Percentiles rank a stretch among this genome's conserved stretches.
Conservation (phyloP, 768 basidiomycete species). For the Cystofilobasidium ferigula region DNA sequence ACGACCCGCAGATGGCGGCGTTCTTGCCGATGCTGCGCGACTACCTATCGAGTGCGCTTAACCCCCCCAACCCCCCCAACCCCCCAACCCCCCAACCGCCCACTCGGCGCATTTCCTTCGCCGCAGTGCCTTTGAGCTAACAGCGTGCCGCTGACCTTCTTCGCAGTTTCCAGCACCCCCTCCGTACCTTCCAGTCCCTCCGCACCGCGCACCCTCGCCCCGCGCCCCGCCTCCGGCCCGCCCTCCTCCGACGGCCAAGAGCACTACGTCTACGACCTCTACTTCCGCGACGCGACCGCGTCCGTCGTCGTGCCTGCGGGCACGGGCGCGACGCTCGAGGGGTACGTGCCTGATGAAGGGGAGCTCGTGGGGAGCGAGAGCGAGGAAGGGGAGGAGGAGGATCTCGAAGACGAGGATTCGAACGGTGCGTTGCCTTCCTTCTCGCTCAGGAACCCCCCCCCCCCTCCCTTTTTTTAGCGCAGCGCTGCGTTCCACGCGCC, state of each 20-base stretch:
- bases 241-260: neutral
- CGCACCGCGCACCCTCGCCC: neutral
- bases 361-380: constrained; percentile 10
- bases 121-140: no score
- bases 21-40: constrained; percentile 39
- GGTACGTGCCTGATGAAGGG: constrained; percentile 17
- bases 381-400: constrained; percentile 18
- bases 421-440: constrained; percentile 15
- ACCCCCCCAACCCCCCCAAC: neutral
- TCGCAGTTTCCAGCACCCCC: constrained; percentile 18
- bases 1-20: constrained; percentile 35
- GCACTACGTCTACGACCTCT: constrained; percentile 25
- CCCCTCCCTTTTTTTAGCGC: no score
- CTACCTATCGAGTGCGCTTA: constrained; percentile 33
- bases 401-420: constrained; percentile 23
- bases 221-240: neutral
- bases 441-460: no score
- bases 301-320: neutral
- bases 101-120: neutral
- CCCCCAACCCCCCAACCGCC: neutral
- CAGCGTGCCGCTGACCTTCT: neutral
- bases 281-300: constrained; percentile 10
- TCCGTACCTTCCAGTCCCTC: neutral
- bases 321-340: constrained; percentile 13
- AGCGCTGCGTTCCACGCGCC: neutral